Evolutionary conservation across 2,329 filamentous ascomycete genomes (phyloP).

Genomic region (Knoxdaviesia proteae): DNA sequence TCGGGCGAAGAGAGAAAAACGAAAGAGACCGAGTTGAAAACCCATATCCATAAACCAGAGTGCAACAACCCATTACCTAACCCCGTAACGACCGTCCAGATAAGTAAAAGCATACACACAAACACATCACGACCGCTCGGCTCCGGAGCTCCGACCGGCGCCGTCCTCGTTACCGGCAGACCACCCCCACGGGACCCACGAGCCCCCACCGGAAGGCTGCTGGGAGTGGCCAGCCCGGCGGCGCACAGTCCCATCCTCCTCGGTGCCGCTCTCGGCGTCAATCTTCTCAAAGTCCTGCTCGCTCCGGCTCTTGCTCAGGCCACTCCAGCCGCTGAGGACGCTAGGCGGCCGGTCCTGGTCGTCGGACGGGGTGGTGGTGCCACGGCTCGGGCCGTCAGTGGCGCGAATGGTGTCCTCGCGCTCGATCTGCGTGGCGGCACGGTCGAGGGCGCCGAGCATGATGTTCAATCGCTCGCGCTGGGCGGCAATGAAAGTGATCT

Average conservation of each 20-base stretch:
- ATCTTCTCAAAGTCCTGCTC: slow-evolving; percentile 83
- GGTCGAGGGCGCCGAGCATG: slow-evolving; percentile 58
- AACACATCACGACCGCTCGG: slow-evolving; percentile 11
- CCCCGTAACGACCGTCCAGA: slow-evolving; percentile 5
- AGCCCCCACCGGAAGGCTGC: slow-evolving; percentile 10
- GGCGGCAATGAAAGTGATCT: slow-evolving; percentile 54
- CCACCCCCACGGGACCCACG: slow-evolving; percentile 31
- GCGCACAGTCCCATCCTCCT: slow-evolving; percentile 23
- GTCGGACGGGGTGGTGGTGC: slow-evolving; percentile 2
- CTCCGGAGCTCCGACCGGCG: slow-evolving; percentile 16
- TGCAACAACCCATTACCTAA: not conserved
- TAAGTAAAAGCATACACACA: too few relatives aligned
- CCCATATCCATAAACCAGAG: not conserved
- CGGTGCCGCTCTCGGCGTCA: slow-evolving; percentile 48
- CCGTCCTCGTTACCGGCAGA: slow-evolving; percentile 4
- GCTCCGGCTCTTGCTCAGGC: slow-evolving; percentile 60
- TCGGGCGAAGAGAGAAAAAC: not conserved
- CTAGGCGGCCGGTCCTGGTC: slow-evolving; percentile 20
- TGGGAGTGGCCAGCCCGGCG: slow-evolving; percentile 10
- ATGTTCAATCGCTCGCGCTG: slow-evolving; percentile 61
- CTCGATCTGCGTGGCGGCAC: slow-evolving; percentile 47
- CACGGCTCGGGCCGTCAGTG: slow-evolving; percentile 7
- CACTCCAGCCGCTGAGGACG: slow-evolving; percentile 28
- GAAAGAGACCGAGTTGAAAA: slow-evolving; percentile 2
- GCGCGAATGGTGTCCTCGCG: slow-evolving; percentile 12